Percentiles rank a stretch among this genome's conserved stretches.
phyloP scores from a whole-genome alignment of 1,139 yeast species.

The Debaryomyces sp. region DNA sequence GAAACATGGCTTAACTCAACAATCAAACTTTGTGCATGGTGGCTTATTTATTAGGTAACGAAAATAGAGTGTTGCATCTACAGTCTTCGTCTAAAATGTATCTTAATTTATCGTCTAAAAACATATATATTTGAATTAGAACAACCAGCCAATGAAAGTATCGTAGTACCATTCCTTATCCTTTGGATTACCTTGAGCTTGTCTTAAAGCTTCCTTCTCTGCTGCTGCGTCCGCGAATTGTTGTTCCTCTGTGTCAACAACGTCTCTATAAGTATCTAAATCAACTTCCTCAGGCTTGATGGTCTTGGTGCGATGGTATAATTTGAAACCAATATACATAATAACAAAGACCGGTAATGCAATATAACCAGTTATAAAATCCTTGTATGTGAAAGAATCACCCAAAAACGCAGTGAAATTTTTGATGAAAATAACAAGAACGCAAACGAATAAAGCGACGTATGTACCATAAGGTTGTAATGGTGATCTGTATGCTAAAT shows the following conservation, averaged over 20 bases:
- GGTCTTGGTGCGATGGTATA: conserved; percentile 53
- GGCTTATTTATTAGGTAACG: not conserved
- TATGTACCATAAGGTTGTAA: conserved; percentile 68
- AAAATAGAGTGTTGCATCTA: not conserved
- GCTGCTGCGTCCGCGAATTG: conserved; percentile 47
- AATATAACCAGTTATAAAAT: conserved; percentile 76
- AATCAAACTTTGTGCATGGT: not conserved
- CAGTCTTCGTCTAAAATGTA: not conserved
- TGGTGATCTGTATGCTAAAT: conserved; percentile 64
- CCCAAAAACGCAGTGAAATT: conserved; percentile 73
- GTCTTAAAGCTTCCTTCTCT: conserved; percentile 50
- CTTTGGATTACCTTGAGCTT: conserved; percentile 47
- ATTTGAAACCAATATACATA: conserved; percentile 60
- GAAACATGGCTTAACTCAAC: not conserved
- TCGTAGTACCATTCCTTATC: conserved; percentile 58
- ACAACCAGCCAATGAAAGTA: conserved; percentile 56
- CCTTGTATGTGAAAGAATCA: conserved; percentile 54
- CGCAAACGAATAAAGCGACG: conserved; percentile 56
- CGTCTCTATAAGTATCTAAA: conserved; percentile 62
- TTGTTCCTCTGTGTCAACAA: conserved; percentile 69
- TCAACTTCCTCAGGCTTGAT: conserved; percentile 63
- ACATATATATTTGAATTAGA: conserved; percentile 23
- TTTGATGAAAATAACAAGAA: conserved; percentile 63
- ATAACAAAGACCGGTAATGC: conserved; percentile 69
- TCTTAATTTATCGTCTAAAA: not conserved